phyloP scores from a whole-genome alignment of 2,329 filamentous ascomycete species.

The Diaporthe velutina region DNA sequence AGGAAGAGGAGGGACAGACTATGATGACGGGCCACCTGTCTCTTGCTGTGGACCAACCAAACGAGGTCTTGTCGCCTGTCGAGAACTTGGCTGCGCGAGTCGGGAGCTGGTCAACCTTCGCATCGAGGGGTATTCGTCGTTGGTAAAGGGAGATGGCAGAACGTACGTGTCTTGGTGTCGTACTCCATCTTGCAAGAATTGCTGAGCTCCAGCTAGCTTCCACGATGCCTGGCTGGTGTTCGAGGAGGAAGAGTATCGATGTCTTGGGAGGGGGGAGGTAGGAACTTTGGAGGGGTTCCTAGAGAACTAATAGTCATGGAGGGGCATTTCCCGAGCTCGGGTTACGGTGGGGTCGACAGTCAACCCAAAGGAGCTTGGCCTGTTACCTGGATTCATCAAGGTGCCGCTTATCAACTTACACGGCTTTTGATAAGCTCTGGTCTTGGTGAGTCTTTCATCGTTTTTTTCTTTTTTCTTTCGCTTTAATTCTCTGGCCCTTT shows the following conservation, averaged over 20 bases:
- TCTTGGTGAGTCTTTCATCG: no score
- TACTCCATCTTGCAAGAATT: slow-evolving; percentile 70
- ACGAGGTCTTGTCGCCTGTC: slow-evolving; percentile 87
- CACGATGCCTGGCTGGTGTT: background rate
- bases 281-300: background rate
- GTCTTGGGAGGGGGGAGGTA: background rate
- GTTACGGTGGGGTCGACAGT: background rate
- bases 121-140: background rate
- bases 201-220: background rate
- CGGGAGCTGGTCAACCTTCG: slow-evolving; percentile 32
- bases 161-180: slow-evolving; percentile 80
- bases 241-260: background rate
- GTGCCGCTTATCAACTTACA: background rate
- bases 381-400: background rate
- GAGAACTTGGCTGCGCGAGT: slow-evolving; percentile 75
- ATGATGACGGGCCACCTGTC: slow-evolving; percentile 95
- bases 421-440: no score
- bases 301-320: background rate
- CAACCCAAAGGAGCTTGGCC: background rate
- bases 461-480: no score
- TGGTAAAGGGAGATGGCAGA: slow-evolving; percentile 5
- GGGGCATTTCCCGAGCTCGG: background rate
- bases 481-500: no score
- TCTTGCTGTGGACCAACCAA: slow-evolving; percentile 86
- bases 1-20: slow-evolving; percentile 60